A percentile compares a stretch with the other conserved stretches of the same genome.
phyloP scores from a whole-genome alignment of 352 stramenopile species.

The Globisporangium ultimum region DNA sequence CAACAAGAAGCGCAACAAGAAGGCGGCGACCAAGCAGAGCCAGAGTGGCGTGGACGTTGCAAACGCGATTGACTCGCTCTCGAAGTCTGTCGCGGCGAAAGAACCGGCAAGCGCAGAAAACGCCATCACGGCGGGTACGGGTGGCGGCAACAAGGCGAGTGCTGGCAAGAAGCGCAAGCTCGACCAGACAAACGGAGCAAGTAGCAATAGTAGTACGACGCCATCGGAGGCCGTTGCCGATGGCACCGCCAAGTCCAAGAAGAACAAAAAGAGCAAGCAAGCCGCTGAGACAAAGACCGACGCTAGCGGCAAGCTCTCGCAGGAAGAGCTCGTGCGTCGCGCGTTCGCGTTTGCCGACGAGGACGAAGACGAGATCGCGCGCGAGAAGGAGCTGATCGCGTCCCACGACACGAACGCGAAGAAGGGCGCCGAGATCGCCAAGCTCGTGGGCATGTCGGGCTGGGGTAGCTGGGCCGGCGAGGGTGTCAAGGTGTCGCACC shows the following conservation, averaged over 20 bases:
- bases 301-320: conserved; percentile 28
- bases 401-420: conserved; percentile 62
- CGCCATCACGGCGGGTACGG: conserved; percentile 13
- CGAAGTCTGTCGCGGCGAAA: conserved; percentile 36
- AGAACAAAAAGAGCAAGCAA: conserved; percentile 33
- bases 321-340: conserved; percentile 93
- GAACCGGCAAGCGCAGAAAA: conserved; percentile 14
- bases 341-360: conserved; percentile 94
- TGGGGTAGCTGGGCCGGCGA: conserved; percentile 91
- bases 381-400: conserved; percentile 88
- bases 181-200: conserved; percentile 15
- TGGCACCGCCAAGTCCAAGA: conserved; percentile 20
- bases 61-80: conserved; percentile 57
- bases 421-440: conserved; percentile 73
- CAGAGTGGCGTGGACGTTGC: conserved; percentile 36
- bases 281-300: conserved; percentile 19
- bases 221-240: conserved; percentile 29
- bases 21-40: conserved; percentile 38
- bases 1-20: conserved; percentile 64
- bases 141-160: conserved; percentile 33
- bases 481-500: conserved; percentile 72
- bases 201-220: conserved; percentile 2
- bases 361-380: conserved; percentile 92
- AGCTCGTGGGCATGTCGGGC: conserved; percentile 81
- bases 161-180: conserved; percentile 32